phyloP scores from a whole-genome alignment of 129 eudicot species.

The sunflower (Helianthus annuus) region DNA sequence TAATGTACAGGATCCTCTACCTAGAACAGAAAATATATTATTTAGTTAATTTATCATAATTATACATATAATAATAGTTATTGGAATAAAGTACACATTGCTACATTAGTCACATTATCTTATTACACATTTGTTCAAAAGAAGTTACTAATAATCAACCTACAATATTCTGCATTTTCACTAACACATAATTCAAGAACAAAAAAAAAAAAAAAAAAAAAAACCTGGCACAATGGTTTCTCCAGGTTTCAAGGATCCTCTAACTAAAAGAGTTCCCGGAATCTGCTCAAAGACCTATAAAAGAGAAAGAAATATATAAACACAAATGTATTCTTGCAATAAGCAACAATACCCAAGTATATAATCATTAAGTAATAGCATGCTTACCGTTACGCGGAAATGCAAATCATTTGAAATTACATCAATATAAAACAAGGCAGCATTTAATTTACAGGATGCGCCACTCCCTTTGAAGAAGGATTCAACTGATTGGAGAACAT shows the following conservation, averaged over 20 bases:
- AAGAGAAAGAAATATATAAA: constrained; percentile 15
- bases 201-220: neutral
- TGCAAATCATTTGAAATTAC: constrained; percentile 52
- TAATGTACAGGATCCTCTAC: too few species aligned
- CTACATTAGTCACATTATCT: neutral
- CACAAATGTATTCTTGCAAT: constrained; percentile 14
- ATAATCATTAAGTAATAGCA: neutral
- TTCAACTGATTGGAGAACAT: constrained; percentile 74
- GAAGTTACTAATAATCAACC: neutral
- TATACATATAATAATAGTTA: too few species aligned
- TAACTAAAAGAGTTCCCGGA: constrained; percentile 91
- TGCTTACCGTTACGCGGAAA: constrained; percentile 62
- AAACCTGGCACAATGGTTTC: constrained; percentile 62
- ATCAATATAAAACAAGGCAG: constrained; percentile 58
- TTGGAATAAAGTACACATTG: neutral
- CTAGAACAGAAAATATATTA: too few species aligned
- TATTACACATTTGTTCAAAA: neutral
- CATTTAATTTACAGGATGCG: constrained; percentile 66
- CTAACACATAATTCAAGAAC: constrained; percentile 11
- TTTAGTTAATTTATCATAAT: too few species aligned
- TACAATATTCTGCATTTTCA: neutral
- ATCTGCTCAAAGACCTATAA: constrained; percentile 89
- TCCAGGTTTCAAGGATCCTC: constrained; percentile 67
- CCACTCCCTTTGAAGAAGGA: constrained; percentile 56
- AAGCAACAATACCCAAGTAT: neutral